phyloP scores from a whole-genome alignment of 73 alveolate species.

The Symbiodinium pilosum region DNA sequence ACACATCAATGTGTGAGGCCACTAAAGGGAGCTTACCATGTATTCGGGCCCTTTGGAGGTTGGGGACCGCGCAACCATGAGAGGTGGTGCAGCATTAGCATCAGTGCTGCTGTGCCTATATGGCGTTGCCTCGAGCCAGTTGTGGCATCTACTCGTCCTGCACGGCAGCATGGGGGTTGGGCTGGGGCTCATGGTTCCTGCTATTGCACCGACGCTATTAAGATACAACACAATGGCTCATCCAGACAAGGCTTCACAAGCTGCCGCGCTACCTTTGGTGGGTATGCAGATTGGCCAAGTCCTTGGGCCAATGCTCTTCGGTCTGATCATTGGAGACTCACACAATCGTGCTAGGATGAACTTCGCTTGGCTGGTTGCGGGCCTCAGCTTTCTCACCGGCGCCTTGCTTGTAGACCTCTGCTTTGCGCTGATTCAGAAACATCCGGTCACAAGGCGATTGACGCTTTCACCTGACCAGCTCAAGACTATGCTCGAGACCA shows the following conservation, averaged over 20 bases:
- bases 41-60: too few species aligned
- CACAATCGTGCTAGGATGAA: background rate
- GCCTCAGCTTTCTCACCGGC: background rate
- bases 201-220: background rate
- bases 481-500: background rate
- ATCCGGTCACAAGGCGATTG: background rate
- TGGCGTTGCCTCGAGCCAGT: background rate
- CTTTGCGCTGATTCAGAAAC: background rate
- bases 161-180: background rate
- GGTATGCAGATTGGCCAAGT: background rate
- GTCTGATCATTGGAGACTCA: background rate
- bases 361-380: background rate
- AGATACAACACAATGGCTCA: background rate
- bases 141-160: background rate
- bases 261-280: background rate
- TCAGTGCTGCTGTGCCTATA: background rate
- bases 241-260: background rate
- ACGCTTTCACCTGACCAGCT: background rate
- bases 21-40: too few species aligned
- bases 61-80: background rate
- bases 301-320: background rate
- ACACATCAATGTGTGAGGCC: too few species aligned
- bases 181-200: background rate
- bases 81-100: background rate
- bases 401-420: background rate